Percentiles rank a stretch among this genome's conserved stretches.
Conservation (phyloP, 768 basidiomycete genomes). For the Tulasnella sp. region DNA sequence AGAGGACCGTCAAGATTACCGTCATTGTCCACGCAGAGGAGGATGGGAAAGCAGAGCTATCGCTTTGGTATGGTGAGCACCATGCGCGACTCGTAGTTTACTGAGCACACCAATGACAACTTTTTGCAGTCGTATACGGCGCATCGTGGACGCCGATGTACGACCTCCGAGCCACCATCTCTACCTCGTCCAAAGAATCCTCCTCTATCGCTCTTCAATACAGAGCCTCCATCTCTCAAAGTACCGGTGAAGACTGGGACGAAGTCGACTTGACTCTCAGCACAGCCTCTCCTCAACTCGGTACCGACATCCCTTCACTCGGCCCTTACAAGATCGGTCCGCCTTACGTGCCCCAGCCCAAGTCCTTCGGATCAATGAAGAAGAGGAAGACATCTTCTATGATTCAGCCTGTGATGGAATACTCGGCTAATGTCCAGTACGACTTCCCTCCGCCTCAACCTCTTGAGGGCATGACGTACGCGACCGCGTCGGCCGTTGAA, state of each 20-base stretch:
- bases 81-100: background rate
- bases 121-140: conserved; percentile 33
- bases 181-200: conserved; percentile 27
- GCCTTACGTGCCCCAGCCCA: background rate
- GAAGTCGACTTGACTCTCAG: conserved; percentile 13
- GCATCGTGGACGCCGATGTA: conserved; percentile 45
- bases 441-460: background rate
- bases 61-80: conserved; percentile 41
- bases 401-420: background rate
- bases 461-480: background rate
- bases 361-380: background rate
- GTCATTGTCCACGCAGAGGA: conserved; percentile 35
- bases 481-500: background rate
- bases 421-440: background rate
- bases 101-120: conserved; percentile 3
- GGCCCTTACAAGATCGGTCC: background rate
- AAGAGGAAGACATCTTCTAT: background rate
- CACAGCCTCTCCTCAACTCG: conserved; percentile 15
- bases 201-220: conserved; percentile 13
- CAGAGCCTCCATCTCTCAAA: conserved; percentile 17
- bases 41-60: conserved; percentile 31
- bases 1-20: conserved; percentile 27
- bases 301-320: conserved; percentile 14
- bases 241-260: conserved; percentile 18
- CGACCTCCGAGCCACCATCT: conserved; percentile 43